Conservation (phyloP, 1,139 yeast species). For the Saccharomycopsis phalli region DNA sequence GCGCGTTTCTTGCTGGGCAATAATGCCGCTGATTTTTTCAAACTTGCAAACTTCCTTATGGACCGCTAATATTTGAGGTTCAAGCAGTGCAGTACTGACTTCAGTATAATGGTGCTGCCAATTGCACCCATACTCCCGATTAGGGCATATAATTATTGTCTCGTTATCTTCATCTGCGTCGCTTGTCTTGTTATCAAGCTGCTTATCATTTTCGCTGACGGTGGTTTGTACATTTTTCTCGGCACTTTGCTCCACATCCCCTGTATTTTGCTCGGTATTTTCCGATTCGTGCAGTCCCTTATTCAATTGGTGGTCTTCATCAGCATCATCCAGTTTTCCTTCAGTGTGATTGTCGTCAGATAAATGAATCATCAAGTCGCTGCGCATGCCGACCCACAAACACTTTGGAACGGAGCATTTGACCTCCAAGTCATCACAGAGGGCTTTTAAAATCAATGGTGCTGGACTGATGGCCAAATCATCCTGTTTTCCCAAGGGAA, state of each 20-base stretch:
- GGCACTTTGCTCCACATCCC: not conserved
- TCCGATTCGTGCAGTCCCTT: constrained; percentile 1
- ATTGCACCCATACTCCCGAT: constrained; percentile 2
- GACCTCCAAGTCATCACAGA: constrained; percentile 15
- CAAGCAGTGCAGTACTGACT: not conserved
- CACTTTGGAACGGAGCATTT: constrained; percentile 9
- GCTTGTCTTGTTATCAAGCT: not conserved
- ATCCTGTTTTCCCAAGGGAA: not conserved
- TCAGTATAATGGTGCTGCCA: too few species aligned
- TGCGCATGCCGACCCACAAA: constrained; percentile 12
- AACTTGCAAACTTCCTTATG: constrained; percentile 1
- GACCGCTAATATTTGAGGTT: not conserved
- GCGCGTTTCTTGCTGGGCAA: constrained; percentile 2
- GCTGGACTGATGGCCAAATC: constrained; percentile 8
- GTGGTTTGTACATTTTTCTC: not conserved
- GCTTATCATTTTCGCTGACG: not conserved
- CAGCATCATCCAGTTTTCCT: not conserved
- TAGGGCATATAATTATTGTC: not conserved
- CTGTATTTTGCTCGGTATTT: too few species aligned
- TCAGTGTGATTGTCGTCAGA: not conserved
- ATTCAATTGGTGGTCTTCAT: too few species aligned
- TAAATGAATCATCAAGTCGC: constrained; percentile 6
- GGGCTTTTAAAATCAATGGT: constrained; percentile 10
- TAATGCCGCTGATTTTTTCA: not conserved
- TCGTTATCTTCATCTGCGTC: not conserved